Conservation (phyloP, 495 filamentous ascomycete genomes). For the Neurospora sp. region DNA sequence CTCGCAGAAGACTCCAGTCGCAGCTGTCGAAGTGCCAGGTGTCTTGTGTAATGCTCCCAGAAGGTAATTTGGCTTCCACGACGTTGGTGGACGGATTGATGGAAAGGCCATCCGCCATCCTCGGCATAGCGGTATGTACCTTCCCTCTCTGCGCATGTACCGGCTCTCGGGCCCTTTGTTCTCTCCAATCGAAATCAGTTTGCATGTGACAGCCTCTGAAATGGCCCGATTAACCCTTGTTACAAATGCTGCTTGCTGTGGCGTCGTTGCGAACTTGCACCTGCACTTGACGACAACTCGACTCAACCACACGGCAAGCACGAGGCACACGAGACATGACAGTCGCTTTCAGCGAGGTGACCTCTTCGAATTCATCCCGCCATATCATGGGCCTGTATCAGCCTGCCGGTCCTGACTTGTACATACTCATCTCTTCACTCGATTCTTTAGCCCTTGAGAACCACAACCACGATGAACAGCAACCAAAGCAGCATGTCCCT, state of each 20-base stretch:
- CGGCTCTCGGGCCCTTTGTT: neutral
- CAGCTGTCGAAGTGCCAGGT: neutral
- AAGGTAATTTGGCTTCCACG: neutral
- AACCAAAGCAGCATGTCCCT: neutral
- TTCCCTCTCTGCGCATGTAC: neutral
- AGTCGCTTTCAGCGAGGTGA: neutral
- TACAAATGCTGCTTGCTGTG: neutral
- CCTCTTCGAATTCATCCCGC: neutral
- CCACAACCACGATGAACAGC: neutral
- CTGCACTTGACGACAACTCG: neutral
- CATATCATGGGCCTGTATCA: neutral
- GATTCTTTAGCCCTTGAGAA: neutral
- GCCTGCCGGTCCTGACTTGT: neutral
- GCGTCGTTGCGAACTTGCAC: neutral
- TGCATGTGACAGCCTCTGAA: neutral
- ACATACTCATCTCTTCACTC: neutral
- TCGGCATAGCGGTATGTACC: neutral
- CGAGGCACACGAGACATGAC: neutral
- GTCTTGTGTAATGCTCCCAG: neutral
- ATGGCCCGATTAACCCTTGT: neutral
- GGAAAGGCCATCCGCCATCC: neutral
- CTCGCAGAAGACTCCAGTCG: neutral
- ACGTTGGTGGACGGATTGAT: neutral
- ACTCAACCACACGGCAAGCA: neutral
- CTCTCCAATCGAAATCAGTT: neutral